Percentiles rank a stretch among this genome's conserved stretches.
Conservation (phyloP, 345 rosid genomes). For the Bruguiera sexangula region DNA sequence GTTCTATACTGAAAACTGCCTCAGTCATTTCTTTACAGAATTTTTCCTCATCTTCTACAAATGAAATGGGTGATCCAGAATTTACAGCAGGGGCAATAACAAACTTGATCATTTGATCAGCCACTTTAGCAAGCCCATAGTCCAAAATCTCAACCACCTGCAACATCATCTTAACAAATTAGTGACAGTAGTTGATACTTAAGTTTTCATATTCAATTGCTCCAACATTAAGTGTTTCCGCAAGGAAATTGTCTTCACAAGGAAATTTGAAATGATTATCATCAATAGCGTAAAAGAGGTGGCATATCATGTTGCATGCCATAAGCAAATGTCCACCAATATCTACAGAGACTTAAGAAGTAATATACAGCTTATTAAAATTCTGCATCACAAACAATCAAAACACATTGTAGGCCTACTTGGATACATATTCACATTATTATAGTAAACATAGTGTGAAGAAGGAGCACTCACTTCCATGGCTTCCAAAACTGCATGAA, state of each 20-base stretch:
- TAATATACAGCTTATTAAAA: no score
- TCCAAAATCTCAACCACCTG: conserved; percentile 80
- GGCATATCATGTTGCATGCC: no score
- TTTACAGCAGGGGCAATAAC: conserved; percentile 69
- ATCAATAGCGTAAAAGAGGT: not conserved
- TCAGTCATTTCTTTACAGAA: conserved; percentile 44
- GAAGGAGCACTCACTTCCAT: conserved; percentile 61
- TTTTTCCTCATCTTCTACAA: conserved; percentile 50
- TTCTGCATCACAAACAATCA: no score
- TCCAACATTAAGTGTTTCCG: no score
- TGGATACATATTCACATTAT: not conserved
- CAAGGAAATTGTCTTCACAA: no score
- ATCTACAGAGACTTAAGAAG: not conserved
- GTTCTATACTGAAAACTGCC: conserved; percentile 49
- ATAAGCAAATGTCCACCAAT: not conserved
- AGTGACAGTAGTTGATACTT: not conserved
- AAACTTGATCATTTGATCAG: conserved; percentile 82
- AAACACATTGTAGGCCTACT: no score
- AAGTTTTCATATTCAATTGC: not conserved
- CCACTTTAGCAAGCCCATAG: conserved; percentile 87
- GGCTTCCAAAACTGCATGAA: conserved; percentile 62
- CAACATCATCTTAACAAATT: no score
- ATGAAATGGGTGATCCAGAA: conserved; percentile 44
- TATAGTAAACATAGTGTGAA: conserved; percentile 6
- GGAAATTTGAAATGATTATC: not conserved